A percentile compares a stretch with the other conserved stretches of the same genome.
These are phyloP conservation scores for Ceratobasidium papillatum DNA, from an alignment of 1,284 basidiomycete species.

Conservation along the genomic window DNA sequence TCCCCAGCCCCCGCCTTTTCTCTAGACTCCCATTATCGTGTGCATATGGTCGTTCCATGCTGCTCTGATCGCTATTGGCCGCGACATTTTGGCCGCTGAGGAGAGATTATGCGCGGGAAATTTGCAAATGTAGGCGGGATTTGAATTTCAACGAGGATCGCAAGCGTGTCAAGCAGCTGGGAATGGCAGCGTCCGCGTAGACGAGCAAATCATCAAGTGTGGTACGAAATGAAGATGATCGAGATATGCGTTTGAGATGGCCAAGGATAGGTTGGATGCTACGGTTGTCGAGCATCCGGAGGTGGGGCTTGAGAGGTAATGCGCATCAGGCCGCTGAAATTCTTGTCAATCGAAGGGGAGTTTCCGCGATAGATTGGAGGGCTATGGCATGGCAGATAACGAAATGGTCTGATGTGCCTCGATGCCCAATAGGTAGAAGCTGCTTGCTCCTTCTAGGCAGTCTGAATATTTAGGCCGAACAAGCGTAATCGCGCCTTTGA, in stretches of 20 bases:
- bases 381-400: slow-evolving; percentile 8
- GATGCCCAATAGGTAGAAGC: background rate
- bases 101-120: background rate
- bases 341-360: background rate
- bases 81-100: slow-evolving; percentile 39
- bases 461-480: background rate
- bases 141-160: slow-evolving; percentile 38
- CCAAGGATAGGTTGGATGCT: background rate
- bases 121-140: slow-evolving; percentile 29
- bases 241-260: slow-evolving; percentile 9
- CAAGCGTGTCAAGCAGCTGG: background rate
- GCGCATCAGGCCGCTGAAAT: slow-evolving; percentile 1
- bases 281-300: background rate
- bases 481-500: background rate
- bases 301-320: background rate
- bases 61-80: slow-evolving; percentile 2
- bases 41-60: slow-evolving; percentile 8
- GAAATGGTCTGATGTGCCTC: background rate
- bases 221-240: slow-evolving; percentile 37
- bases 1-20: background rate
- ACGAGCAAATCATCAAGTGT: slow-evolving; percentile 23
- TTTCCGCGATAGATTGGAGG: slow-evolving; percentile 20
- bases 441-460: background rate
- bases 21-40: background rate
- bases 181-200: slow-evolving; percentile 8